These are phyloP conservation scores for Coniochaeta sp. DNA, from an alignment of 2,329 filamentous ascomycete genomes.

Conservation along the genomic window DNA sequence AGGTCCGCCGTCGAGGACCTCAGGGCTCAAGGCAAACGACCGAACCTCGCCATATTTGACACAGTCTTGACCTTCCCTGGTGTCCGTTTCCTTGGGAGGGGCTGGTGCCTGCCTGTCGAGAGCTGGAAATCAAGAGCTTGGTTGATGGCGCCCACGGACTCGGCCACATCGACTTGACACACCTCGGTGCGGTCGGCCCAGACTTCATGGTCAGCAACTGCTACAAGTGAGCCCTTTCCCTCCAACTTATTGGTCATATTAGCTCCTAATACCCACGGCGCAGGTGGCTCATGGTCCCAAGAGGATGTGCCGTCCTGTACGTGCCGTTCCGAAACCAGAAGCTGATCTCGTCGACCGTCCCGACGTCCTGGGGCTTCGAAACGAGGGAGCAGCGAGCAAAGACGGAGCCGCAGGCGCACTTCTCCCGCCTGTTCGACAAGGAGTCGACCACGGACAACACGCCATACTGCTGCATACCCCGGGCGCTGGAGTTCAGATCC, in stretches of 20 bases:
- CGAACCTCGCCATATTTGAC: conserved; percentile 69
- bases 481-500: conserved; percentile 63
- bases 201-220: conserved; percentile 90
- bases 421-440: conserved; percentile 67
- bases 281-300: conserved; percentile 71
- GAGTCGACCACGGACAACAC: conserved; percentile 68
- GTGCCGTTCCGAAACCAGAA: conserved; percentile 70
- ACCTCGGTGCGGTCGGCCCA: conserved; percentile 59
- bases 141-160: conserved; percentile 83
- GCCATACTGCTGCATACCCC: conserved; percentile 64
- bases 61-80: conserved; percentile 74
- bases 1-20: conserved; percentile 46
- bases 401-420: conserved; percentile 38
- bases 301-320: conserved; percentile 77
- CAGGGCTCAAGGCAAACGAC: conserved; percentile 48
- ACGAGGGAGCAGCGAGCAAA: conserved; percentile 29
- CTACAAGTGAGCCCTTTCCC: conserved; percentile 50
- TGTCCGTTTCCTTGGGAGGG: conserved; percentile 67
- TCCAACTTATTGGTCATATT: neutral
- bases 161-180: conserved; percentile 64
- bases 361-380: conserved; percentile 73
- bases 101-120: conserved; percentile 56
- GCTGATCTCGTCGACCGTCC: conserved; percentile 65
- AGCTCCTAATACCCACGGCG: neutral
- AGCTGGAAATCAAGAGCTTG: conserved; percentile 61